A percentile compares a stretch with the other conserved stretches of the same genome.
phyloP scores from a whole-genome alignment of 192 early-diverging fungal species.

The Diversispora eburnea region DNA sequence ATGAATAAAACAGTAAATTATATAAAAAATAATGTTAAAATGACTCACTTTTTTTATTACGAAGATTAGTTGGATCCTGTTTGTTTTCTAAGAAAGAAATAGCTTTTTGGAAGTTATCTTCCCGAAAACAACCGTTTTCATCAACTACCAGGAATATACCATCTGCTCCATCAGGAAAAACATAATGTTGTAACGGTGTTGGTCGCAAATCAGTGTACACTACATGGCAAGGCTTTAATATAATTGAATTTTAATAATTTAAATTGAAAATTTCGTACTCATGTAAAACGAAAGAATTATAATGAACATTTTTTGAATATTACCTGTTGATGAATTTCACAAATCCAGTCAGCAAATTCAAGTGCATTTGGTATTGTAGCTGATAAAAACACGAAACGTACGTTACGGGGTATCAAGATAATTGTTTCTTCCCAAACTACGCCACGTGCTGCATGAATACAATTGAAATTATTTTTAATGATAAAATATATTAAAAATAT shows the following conservation, averaged over 20 bases:
- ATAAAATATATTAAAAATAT: too few species aligned
- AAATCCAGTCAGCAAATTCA: slow-evolving; percentile 99
- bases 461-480: background rate
- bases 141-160: slow-evolving; percentile 96
- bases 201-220: slow-evolving; percentile 98
- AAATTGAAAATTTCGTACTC: background rate
- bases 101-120: slow-evolving; percentile 94
- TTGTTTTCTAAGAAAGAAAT: slow-evolving; percentile 67
- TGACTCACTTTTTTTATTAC: slow-evolving; percentile 31
- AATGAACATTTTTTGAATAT: background rate
- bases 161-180: slow-evolving; percentile 87
- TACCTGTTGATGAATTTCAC: slow-evolving; percentile 82
- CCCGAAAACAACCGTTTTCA: slow-evolving; percentile 90
- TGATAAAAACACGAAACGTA: slow-evolving; percentile 92
- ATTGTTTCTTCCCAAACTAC: slow-evolving; percentile 99
- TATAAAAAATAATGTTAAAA: slow-evolving; percentile 18
- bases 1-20: background rate
- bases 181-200: slow-evolving; percentile 94
- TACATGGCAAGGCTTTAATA: slow-evolving; percentile 80
- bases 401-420: slow-evolving; percentile 89
- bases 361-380: slow-evolving; percentile 98
- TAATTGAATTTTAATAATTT: background rate
- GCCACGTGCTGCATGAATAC: slow-evolving; percentile 60
- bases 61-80: slow-evolving; percentile 52
- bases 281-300: background rate